Percentiles rank a stretch among this genome's conserved stretches.
These are phyloP conservation scores for Combretum micranthum DNA, from an alignment of 345 rosid genomes.

Conservation along the genomic window DNA sequence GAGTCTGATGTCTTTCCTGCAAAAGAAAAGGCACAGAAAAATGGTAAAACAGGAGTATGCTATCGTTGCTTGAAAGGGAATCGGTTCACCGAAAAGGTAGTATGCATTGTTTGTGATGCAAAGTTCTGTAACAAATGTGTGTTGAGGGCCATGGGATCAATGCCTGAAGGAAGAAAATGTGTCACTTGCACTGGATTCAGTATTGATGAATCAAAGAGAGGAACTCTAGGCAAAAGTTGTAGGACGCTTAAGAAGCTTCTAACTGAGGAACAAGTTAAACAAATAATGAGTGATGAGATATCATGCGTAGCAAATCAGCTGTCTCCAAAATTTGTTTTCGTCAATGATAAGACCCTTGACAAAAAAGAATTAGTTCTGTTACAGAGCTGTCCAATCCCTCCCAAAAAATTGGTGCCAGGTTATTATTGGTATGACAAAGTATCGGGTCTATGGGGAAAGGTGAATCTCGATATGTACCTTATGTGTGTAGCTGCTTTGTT, in stretches of 20 bases:
- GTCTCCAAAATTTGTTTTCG: constrained; percentile 53
- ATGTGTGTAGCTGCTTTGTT: constrained; percentile 1
- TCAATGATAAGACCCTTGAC: constrained; percentile 47
- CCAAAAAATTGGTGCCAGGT: constrained; percentile 70
- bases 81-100: constrained; percentile 61
- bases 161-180: constrained; percentile 96
- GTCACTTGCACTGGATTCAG: constrained; percentile 56
- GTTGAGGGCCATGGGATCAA: constrained; percentile 76
- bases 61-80: constrained; percentile 64
- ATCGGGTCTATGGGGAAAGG: constrained; percentile 95
- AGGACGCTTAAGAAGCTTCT: constrained; percentile 51
- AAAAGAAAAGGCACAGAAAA: constrained; percentile 41
- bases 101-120: constrained; percentile 79
- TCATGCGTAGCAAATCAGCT: constrained; percentile 58
- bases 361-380: constrained; percentile 36
- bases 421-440: constrained; percentile 78
- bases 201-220: constrained; percentile 56
- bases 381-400: constrained; percentile 64
- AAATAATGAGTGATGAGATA: constrained; percentile 52
- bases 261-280: constrained; percentile 39
- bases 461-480: constrained; percentile 19
- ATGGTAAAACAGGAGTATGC: constrained; percentile 68
- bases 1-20: constrained; percentile 21
- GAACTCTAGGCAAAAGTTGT: constrained; percentile 53
- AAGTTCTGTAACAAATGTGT: constrained; percentile 68